Conservation (phyloP, 331 rosid genomes). For the Malus hybrid region DNA sequence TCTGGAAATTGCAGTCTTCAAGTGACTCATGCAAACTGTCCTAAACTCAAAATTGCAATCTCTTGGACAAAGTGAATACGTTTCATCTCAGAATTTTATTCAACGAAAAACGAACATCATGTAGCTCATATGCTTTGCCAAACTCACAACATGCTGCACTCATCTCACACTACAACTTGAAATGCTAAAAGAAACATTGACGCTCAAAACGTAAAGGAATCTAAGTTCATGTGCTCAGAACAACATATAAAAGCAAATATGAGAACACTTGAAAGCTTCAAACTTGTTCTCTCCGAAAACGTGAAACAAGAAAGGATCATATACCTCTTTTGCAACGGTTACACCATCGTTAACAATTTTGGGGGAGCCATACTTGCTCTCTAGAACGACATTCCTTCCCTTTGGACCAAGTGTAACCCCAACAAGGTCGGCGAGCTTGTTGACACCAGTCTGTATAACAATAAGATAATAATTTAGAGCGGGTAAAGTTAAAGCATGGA, state of each 20-base stretch:
- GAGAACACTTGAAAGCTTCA: background rate
- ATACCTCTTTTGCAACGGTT: conserved; percentile 93
- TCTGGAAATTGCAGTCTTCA: background rate
- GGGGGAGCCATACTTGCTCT: conserved; percentile 98
- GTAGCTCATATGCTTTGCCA: background rate
- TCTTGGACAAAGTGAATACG: background rate
- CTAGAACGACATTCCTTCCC: conserved; percentile 95
- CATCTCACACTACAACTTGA: background rate
- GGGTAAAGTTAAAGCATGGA: background rate
- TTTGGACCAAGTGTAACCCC: conserved; percentile 99
- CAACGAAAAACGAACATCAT: background rate
- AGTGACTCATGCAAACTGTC: background rate
- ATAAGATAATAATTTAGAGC: background rate
- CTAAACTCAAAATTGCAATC: background rate
- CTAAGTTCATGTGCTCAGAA: background rate
- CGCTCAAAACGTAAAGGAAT: background rate
- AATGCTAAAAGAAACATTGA: background rate
- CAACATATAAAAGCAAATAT: background rate
- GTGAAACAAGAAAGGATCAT: background rate
- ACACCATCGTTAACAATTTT: conserved; percentile 97
- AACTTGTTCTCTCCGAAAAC: background rate
- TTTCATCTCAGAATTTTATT: background rate
- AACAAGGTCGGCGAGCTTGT: conserved; percentile 96
- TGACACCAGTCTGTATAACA: conserved; percentile 70
- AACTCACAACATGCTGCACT: background rate